Percentiles rank a stretch among this genome's conserved stretches.
phyloP scores from a whole-genome alignment of 805 yeast species.

The Candida suzukii region DNA sequence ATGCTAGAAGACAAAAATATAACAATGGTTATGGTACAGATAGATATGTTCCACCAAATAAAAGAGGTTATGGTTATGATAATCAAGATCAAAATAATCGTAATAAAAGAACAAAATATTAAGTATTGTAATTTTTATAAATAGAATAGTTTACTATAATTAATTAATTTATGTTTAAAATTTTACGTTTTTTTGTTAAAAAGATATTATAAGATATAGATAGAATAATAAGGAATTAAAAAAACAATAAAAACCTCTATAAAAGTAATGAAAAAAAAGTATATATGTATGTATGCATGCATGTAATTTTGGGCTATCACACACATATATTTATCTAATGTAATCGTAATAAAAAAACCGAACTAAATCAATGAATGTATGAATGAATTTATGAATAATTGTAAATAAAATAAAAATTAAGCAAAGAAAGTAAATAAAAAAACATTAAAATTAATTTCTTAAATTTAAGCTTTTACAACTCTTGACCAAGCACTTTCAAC shows the following conservation, averaged over 20 bases:
- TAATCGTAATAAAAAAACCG: no score
- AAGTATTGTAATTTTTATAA: not conserved
- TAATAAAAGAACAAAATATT: slow-evolving; percentile 1
- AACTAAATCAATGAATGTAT: no score
- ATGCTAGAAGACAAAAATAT: not conserved
- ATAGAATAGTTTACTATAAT: not conserved
- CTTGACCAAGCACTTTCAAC: slow-evolving; percentile 55
- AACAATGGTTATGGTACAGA: not conserved
- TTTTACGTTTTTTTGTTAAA: not conserved
- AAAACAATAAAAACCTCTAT: no score
- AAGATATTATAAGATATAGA: no score
- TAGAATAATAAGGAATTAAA: no score
- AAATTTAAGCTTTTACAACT: slow-evolving; percentile 18
- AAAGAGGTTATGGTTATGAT: not conserved
- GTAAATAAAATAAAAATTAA: no score
- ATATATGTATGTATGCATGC: no score
- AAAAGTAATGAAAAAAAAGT: no score
- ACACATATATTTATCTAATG: no score
- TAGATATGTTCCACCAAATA: not conserved
- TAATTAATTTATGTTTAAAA: not conserved
- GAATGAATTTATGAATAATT: no score
- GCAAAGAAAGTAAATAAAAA: no score
- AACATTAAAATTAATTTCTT: not conserved
- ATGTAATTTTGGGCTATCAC: no score
- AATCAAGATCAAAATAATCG: not conserved